These are phyloP conservation scores for Paraphoma sp. DNA, from an alignment of 2,329 filamentous ascomycete genomes.

Conservation along the genomic window DNA sequence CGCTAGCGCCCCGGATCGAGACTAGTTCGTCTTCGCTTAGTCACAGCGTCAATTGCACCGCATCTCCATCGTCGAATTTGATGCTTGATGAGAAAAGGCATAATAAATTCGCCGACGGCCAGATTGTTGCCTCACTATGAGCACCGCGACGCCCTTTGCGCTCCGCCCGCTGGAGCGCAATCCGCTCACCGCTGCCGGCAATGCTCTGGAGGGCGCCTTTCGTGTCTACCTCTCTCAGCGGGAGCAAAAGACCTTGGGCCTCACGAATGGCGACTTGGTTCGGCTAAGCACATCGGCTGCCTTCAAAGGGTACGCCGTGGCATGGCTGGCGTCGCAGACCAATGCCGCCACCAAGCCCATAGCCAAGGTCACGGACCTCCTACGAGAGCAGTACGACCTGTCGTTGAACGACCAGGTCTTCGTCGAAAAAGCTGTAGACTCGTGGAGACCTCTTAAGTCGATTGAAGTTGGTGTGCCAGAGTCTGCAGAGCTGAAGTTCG, in stretches of 20 bases:
- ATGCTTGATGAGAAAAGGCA: background rate
- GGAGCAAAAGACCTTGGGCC: conserved; percentile 61
- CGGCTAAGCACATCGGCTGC: conserved; percentile 55
- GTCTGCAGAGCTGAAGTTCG: conserved; percentile 28
- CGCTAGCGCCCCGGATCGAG: conserved; percentile 14
- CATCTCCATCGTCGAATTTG: background rate
- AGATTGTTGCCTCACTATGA: conserved; percentile 17
- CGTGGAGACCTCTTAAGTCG: conserved; percentile 37
- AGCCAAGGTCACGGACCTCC: conserved; percentile 71
- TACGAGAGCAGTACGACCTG: conserved; percentile 75
- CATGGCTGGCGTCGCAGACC: conserved; percentile 63
- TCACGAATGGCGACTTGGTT: conserved; percentile 66
- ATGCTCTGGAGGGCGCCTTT: conserved; percentile 63
- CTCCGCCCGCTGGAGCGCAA: conserved; percentile 61
- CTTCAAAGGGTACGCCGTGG: conserved; percentile 63
- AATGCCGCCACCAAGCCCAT: conserved; percentile 48
- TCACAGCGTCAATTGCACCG: background rate
- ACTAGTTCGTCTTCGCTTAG: conserved; percentile 25
- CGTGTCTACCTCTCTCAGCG: conserved; percentile 64
- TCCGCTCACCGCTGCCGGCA: conserved; percentile 52
- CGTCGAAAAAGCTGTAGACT: conserved; percentile 59
- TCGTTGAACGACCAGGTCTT: conserved; percentile 64
- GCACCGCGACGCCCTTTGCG: conserved; percentile 50
- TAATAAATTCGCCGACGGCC: background rate
- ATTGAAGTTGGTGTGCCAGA: conserved; percentile 33